Evolutionary conservation across 257 asterid genomes (phyloP), one percentile per base, ranked within the genome.

Genomic region (Anisodus tanguticus): DNA sequence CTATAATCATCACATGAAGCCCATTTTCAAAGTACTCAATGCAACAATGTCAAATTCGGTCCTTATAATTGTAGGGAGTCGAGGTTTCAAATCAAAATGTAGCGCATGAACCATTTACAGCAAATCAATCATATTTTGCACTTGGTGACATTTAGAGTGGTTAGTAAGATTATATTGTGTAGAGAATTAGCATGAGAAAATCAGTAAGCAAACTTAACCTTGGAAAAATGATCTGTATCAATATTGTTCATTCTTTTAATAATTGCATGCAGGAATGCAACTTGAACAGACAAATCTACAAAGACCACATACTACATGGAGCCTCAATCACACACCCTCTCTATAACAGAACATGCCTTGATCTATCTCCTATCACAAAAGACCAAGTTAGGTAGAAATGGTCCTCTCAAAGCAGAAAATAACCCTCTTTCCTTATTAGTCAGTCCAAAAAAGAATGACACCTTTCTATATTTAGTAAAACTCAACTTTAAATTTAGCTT

Each of bases 121-220:
- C 6, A 51, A 76, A 51, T 76, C 63, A 11, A 76, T 8, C 81
- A 11, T 12, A 51, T 6, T 76, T 51, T 49, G 81, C 63, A 76
- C 63, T 53, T 76, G 51, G 26, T 51, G 81, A 76, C 45, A 51
- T 17, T 22, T 51, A 8, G 13, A 76, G 26, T n/a, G 3, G 81
- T 51, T 76, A 26, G 64, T 13, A 76, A 12, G 43, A 11, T 26
- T 76, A 26, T 76, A 26, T 26, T 26, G 11, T 53, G 43, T 22
- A 26, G 26, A 76, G n/a, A 74, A 51, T 76, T 53, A 51, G 62
- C 64, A 76, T 76, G 63, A 76, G 53, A 76, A 22, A 2, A 13
- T 0, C 81, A 51, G 81, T 76, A 49, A 53, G 2, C 81, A 76
- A 76, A 26, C 47, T 76, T 76, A 49, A 72, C 78, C 37, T 43